These are phyloP conservation scores for Nemophila menziesii DNA, from an alignment of 257 asterid genomes.

Conservation along the genomic window DNA sequence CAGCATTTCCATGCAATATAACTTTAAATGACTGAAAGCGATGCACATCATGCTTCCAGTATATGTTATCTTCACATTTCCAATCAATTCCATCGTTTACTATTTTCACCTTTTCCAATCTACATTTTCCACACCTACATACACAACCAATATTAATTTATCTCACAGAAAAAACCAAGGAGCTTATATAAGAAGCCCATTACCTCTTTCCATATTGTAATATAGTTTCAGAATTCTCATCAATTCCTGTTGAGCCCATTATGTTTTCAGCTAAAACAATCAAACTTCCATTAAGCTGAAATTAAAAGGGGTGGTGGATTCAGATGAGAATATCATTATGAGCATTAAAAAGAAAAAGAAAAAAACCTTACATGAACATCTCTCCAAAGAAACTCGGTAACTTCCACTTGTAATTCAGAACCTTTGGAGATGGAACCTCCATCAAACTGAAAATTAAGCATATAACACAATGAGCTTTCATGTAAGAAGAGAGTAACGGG, in stretches of 20 bases:
- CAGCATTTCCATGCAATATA: slow-evolving; percentile 90
- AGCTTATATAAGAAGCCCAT: slow-evolving; percentile 7
- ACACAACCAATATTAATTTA: slow-evolving; percentile 10
- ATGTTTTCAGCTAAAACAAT: slow-evolving; percentile 64
- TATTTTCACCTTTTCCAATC: slow-evolving; percentile 61
- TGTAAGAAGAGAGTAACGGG: neutral
- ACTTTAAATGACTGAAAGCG: slow-evolving; percentile 73
- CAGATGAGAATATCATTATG: slow-evolving; percentile 16
- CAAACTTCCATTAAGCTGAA: slow-evolving; percentile 93
- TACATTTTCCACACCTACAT: slow-evolving; percentile 82
- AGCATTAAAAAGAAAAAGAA: slow-evolving; percentile 8
- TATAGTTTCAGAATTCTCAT: slow-evolving; percentile 48
- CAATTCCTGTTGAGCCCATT: slow-evolving; percentile 47
- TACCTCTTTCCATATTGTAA: slow-evolving; percentile 85
- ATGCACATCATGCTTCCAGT: slow-evolving; percentile 94
- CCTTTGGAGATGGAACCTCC: slow-evolving; percentile 86
- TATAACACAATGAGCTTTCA: neutral
- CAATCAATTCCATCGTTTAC: slow-evolving; percentile 78
- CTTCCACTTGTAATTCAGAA: slow-evolving; percentile 87
- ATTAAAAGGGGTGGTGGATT: slow-evolving; percentile 16
- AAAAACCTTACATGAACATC: slow-evolving; percentile 64
- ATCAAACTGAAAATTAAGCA: slow-evolving; percentile 43
- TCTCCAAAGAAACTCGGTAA: slow-evolving; percentile 84
- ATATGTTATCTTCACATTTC: slow-evolving; percentile 57
- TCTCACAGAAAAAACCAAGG: slow-evolving; percentile 4